A percentile compares a stretch with the other conserved stretches of the same genome.
phyloP scores from a whole-genome alignment of 2,329 filamentous ascomycete species.

The Metarhizium guizhouense region DNA sequence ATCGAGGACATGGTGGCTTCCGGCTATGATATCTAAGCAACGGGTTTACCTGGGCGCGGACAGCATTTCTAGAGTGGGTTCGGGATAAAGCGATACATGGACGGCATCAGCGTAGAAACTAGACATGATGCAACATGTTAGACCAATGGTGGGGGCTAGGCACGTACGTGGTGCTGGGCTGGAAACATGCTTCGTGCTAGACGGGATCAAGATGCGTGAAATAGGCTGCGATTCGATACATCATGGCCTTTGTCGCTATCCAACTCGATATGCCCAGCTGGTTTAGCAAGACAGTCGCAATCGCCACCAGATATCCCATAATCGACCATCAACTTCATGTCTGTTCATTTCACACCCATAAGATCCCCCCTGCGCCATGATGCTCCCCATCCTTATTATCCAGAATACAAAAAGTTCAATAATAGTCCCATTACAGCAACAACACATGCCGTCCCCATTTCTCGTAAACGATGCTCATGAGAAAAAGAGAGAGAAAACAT shows the following conservation, averaged over 20 bases:
- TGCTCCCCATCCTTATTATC: not conserved
- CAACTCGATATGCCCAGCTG: not conserved
- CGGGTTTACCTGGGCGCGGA: not conserved
- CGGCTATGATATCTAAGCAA: conserved; percentile 15
- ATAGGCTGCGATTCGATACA: too few species aligned
- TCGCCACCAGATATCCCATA: not conserved
- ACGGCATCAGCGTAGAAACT: too few species aligned
- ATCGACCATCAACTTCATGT: conserved; percentile 2
- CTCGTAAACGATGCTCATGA: not conserved
- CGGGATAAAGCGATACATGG: too few species aligned
- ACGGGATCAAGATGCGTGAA: too few species aligned
- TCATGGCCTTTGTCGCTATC: too few species aligned
- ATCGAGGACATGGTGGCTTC: conserved; percentile 16
- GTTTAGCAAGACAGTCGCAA: not conserved
- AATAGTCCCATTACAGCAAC: not conserved
- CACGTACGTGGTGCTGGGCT: too few species aligned
- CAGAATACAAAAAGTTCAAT: not conserved
- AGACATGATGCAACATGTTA: too few species aligned
- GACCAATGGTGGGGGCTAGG: too few species aligned
- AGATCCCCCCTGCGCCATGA: not conserved
- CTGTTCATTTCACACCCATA: conserved; percentile 1
- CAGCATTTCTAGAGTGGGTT: too few species aligned
- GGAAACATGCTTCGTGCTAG: too few species aligned
- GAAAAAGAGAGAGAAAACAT: not conserved
- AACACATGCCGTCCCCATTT: not conserved